phyloP scores from a whole-genome alignment of 2,329 filamentous ascomycete genomes.

The Botryotinia calthae region DNA sequence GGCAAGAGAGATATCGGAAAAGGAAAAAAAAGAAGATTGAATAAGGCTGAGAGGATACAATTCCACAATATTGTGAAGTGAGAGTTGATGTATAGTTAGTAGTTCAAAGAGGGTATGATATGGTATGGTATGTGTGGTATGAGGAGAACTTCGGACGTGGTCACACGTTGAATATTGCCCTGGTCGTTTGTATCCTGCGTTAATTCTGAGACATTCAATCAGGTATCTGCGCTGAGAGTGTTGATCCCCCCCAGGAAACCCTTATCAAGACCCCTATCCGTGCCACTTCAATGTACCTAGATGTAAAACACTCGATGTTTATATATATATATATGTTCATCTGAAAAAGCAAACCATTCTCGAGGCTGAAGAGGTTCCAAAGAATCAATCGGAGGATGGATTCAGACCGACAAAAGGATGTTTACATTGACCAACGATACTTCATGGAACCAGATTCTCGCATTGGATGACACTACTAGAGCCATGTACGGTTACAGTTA shows the following conservation, averaged over 20 bases:
- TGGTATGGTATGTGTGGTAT: conserved; percentile 19
- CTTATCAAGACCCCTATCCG: conserved; percentile 13
- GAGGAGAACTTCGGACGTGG: conserved; percentile 9
- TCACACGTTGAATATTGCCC: conserved; percentile 13
- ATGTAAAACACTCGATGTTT: neutral
- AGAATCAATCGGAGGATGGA: neutral
- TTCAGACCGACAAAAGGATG: neutral
- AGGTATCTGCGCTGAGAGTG: conserved; percentile 11
- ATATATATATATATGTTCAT: neutral
- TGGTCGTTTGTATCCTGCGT: conserved; percentile 12
- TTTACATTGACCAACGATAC: conserved; percentile 9
- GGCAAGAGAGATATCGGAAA: conserved; percentile 3
- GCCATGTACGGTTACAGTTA: neutral
- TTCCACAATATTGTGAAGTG: neutral
- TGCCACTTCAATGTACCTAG: neutral
- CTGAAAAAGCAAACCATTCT: neutral
- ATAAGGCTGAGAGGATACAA: conserved; percentile 12
- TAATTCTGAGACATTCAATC: conserved; percentile 17
- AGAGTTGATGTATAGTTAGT: conserved; percentile 6
- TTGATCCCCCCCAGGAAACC: conserved; percentile 8
- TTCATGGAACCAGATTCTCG: conserved; percentile 3
- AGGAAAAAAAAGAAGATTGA: neutral
- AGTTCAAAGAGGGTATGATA: neutral
- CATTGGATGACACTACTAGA: neutral
- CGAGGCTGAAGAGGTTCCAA: neutral